phyloP scores from a whole-genome alignment of 139 green algal genomes.

The Chlorella sp. region DNA sequence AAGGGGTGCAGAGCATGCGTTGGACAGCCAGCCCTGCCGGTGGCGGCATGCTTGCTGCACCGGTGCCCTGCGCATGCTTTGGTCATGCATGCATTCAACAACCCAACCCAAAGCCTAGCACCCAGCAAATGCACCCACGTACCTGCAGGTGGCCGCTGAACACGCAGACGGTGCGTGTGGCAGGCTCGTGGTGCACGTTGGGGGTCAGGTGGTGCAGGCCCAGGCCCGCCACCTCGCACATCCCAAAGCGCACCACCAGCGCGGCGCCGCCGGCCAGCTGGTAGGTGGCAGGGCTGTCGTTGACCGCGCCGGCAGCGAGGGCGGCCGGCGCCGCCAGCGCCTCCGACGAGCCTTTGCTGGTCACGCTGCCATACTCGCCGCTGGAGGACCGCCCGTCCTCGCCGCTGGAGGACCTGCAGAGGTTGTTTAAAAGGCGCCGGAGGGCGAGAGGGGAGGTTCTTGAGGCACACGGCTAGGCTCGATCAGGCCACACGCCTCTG shows the following conservation, averaged over 20 bases:
- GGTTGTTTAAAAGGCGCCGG: not conserved
- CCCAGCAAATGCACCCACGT: constrained; percentile 3
- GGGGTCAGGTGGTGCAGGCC: constrained; percentile 50
- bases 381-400: not conserved
- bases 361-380: not conserved
- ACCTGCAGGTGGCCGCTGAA: constrained; percentile 40
- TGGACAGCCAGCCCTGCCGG: not conserved
- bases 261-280: constrained; percentile 3
- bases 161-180: constrained; percentile 40
- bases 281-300: constrained; percentile 5
- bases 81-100: not conserved
- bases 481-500: not conserved
- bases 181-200: constrained; percentile 51
- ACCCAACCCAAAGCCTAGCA: not conserved
- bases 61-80: not conserved
- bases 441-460: not conserved
- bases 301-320: not conserved
- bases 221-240: constrained; percentile 42
- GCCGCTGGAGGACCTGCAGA: not conserved
- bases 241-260: constrained; percentile 38
- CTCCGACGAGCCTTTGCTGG: not conserved
- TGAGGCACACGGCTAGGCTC: not conserved
- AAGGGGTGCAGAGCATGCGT: not conserved
- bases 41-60: no score
- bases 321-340: not conserved